These are phyloP conservation scores for Coniochaeta prunicola DNA, from an alignment of 2,329 filamentous ascomycete species.

Conservation along the genomic window DNA sequence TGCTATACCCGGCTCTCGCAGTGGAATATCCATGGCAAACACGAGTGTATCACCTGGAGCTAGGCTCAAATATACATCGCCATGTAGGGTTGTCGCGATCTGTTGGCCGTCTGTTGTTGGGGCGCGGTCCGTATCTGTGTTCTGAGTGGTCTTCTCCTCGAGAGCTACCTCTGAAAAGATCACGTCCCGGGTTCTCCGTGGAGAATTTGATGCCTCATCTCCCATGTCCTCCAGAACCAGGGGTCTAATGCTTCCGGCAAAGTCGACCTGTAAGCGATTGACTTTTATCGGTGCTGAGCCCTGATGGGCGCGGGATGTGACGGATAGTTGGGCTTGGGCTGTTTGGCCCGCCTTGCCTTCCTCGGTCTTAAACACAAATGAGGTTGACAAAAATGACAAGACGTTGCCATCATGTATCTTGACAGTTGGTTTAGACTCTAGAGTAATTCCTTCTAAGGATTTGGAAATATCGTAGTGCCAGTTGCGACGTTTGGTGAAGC, in stretches of 20 bases:
- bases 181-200: conserved; percentile 13
- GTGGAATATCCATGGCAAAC: conserved; percentile 62
- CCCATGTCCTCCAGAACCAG: conserved; percentile 42
- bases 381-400: conserved; percentile 21
- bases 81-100: conserved; percentile 21
- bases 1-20: conserved; percentile 77
- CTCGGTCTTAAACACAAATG: conserved; percentile 49
- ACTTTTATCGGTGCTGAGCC: conserved; percentile 45
- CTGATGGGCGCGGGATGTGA: conserved; percentile 48
- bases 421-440: conserved; percentile 39
- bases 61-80: conserved; percentile 57
- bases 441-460: conserved; percentile 43
- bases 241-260: conserved; percentile 50
- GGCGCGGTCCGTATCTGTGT: background rate
- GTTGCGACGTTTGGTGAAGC: conserved; percentile 43
- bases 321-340: conserved; percentile 48
- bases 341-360: conserved; percentile 56
- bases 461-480: conserved; percentile 57
- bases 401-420: conserved; percentile 38
- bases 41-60: conserved; percentile 60
- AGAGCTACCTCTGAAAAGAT: conserved; percentile 20
- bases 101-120: background rate
- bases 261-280: conserved; percentile 43
- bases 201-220: conserved; percentile 5
- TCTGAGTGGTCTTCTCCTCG: conserved; percentile 6